A percentile compares a stretch with the other conserved stretches of the same genome.
Conservation (phyloP, 768 basidiomycete species). For the Goffeauzyma gilvescens region DNA sequence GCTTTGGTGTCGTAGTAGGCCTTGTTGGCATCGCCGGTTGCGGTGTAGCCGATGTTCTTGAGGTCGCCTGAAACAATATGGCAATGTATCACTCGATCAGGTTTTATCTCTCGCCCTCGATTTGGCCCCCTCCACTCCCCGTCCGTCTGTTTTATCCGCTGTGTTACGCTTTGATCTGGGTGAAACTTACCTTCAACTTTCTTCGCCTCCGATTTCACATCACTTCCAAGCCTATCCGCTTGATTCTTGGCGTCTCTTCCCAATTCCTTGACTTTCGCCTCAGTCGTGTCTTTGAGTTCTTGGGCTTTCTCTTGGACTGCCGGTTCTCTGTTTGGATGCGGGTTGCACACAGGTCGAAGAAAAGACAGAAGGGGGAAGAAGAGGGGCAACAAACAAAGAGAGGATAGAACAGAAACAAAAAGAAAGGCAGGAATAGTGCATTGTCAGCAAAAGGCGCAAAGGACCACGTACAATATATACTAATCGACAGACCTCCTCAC, state of each 20-base stretch:
- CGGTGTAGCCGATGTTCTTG: slow-evolving; percentile 5
- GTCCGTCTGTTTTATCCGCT: no score
- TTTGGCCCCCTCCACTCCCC: no score
- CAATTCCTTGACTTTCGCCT: slow-evolving; percentile 1
- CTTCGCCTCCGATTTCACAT: slow-evolving; percentile 4
- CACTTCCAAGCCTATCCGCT: not conserved
- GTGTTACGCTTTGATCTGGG: no score
- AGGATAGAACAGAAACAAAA: not conserved
- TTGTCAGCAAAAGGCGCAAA: no score
- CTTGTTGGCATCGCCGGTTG: slow-evolving; percentile 2
- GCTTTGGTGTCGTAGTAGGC: slow-evolving; percentile 8
- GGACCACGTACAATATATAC: no score
- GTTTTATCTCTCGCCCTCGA: no score
- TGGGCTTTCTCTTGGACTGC: slow-evolving; percentile 5
- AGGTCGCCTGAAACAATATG: slow-evolving; percentile 8
- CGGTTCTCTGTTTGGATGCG: slow-evolving; percentile 6
- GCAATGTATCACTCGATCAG: no score
- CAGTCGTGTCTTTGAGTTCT: slow-evolving; percentile 2
- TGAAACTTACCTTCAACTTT: no score
- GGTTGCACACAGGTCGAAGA: not conserved
- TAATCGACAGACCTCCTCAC: no score
- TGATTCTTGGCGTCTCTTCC: not conserved
- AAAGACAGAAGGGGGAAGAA: not conserved
- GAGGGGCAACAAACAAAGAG: not conserved
- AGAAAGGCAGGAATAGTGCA: not conserved